Conservation (phyloP, 345 rosid genomes). For the Salix koriyanagi region DNA sequence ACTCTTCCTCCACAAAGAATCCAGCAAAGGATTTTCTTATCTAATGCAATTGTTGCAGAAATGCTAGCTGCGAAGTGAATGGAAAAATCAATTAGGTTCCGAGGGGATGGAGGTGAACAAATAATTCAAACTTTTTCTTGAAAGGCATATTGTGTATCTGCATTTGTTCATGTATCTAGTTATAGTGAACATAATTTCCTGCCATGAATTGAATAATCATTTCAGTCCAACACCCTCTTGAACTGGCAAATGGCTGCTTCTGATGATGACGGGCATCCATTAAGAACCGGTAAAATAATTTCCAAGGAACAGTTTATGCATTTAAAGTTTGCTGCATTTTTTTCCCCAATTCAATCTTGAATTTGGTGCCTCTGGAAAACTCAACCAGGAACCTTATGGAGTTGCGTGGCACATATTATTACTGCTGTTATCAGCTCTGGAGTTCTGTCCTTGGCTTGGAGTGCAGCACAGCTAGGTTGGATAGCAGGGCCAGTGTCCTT, state of each 20-base stretch:
- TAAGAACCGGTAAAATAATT: slow-evolving; percentile 39
- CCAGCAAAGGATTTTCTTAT: background rate
- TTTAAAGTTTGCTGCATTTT: background rate
- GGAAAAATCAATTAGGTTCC: too few relatives aligned
- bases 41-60: background rate
- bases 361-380: slow-evolving; percentile 6
- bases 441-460: slow-evolving; percentile 62
- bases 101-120: too few relatives aligned
- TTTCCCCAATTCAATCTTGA: slow-evolving; percentile 6
- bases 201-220: slow-evolving; percentile 15
- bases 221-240: slow-evolving; percentile 29
- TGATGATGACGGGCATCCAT: slow-evolving; percentile 41
- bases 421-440: slow-evolving; percentile 52
- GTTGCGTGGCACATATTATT: slow-evolving; percentile 44
- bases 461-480: slow-evolving; percentile 67
- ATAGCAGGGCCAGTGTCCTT: slow-evolving; percentile 49
- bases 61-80: background rate
- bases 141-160: background rate
- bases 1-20: background rate
- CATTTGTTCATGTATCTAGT: background rate
- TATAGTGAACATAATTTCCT: background rate
- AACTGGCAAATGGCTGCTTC: slow-evolving; percentile 14
- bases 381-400: slow-evolving; percentile 53
- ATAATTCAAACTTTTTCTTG: too few relatives aligned
- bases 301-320: background rate